Percentiles rank a stretch among this genome's conserved stretches.
These are phyloP conservation scores for Hypsizygus marmoreus DNA, from an alignment of 768 basidiomycete genomes.

Conservation along the genomic window DNA sequence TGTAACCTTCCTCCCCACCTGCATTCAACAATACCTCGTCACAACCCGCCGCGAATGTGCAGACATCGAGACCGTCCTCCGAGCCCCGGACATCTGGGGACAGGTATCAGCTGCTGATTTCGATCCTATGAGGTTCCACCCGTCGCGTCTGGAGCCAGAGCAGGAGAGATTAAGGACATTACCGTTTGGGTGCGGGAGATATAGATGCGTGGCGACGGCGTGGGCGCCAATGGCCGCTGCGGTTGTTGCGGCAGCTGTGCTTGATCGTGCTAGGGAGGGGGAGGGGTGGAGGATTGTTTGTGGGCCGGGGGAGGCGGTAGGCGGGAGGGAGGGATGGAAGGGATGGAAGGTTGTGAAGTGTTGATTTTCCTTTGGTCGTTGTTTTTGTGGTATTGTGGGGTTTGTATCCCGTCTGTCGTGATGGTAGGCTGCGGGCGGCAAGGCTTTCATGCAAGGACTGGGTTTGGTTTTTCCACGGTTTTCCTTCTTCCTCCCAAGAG, in stretches of 20 bases:
- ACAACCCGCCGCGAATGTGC: conserved; percentile 29
- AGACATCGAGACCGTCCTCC: conserved; percentile 36
- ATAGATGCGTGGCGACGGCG: conserved; percentile 47
- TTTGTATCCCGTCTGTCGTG: too few species aligned
- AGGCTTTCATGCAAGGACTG: too few species aligned
- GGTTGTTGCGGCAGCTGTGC: conserved; percentile 43
- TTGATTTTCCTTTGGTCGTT: neutral
- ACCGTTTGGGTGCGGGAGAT: conserved; percentile 51
- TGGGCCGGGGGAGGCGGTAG: conserved; percentile 30
- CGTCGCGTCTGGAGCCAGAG: conserved; percentile 17
- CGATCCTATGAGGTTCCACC: conserved; percentile 42
- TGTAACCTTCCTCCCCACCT: neutral
- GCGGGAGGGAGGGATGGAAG: conserved; percentile 44
- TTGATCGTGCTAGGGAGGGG: conserved; percentile 35
- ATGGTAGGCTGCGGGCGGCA: too few species aligned
- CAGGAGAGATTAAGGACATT: conserved; percentile 24
- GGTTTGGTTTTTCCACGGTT: too few species aligned
- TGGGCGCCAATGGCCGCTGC: conserved; percentile 58
- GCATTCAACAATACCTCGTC: neutral
- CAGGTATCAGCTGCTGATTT: conserved; percentile 40
- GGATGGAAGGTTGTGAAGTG: conserved; percentile 37
- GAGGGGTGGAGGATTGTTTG: conserved; percentile 28
- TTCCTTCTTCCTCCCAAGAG: too few species aligned
- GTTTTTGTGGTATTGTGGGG: too few species aligned
- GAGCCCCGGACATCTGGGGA: conserved; percentile 39